phyloP scores from a whole-genome alignment of 2,329 filamentous ascomycete genomes.

The Talaromyces sp. region DNA sequence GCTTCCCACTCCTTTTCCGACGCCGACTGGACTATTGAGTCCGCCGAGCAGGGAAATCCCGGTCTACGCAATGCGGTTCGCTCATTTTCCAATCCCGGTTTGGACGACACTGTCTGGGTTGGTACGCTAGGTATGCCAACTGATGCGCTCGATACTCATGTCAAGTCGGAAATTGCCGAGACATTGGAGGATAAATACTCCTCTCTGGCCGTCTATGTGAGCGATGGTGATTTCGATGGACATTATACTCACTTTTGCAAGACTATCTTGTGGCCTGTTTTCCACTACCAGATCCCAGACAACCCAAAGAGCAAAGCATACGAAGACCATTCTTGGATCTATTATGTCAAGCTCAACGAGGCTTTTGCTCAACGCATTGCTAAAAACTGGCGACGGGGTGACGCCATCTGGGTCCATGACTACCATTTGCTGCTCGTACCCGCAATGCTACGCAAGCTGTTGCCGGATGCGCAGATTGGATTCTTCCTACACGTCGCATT shows the following conservation, averaged over 20 bases:
- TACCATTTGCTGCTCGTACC: conserved; percentile 91
- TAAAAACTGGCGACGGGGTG: conserved; percentile 87
- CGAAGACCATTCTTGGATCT: conserved; percentile 93
- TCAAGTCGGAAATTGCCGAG: conserved; percentile 80
- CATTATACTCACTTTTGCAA: conserved; percentile 97
- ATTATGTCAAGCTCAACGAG: conserved; percentile 88
- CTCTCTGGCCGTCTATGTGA: conserved; percentile 78
- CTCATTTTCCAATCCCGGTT: conserved; percentile 67
- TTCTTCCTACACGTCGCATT: conserved; percentile 96
- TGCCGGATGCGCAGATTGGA: conserved; percentile 86
- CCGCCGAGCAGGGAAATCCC: conserved; percentile 86
- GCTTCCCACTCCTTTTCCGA: conserved; percentile 58
- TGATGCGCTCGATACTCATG: conserved; percentile 70
- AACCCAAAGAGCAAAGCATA: conserved; percentile 98
- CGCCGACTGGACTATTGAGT: conserved; percentile 78
- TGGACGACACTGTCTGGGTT: conserved; percentile 74
- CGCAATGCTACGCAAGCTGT: conserved; percentile 78
- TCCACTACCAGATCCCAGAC: conserved; percentile 97
- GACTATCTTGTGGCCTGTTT: conserved; percentile 94
- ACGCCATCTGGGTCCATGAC: conserved; percentile 92
- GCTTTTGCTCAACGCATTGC: conserved; percentile 88
- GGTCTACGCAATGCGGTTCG: conserved; percentile 85
- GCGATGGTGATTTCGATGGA: conserved; percentile 87
- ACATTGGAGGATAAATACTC: conserved; percentile 75
- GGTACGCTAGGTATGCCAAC: conserved; percentile 93